These are phyloP conservation scores for Nothophytophthora sp. DNA, from an alignment of 352 stramenopile genomes.

Conservation along the genomic window DNA sequence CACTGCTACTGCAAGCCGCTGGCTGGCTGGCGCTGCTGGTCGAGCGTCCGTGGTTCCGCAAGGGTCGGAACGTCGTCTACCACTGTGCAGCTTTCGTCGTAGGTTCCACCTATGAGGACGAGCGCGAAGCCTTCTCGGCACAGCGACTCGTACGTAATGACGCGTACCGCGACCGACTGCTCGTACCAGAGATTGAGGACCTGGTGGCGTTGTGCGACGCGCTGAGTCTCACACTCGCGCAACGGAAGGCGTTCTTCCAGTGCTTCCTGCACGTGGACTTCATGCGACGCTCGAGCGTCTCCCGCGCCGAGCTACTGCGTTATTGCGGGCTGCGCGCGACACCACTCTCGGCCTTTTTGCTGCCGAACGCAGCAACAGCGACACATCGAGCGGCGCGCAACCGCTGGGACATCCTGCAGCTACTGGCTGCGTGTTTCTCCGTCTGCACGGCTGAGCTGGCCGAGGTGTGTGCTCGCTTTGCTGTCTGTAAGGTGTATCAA, in stretches of 20 bases:
- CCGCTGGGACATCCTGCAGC: slow-evolving; percentile 65
- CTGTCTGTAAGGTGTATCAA: not conserved
- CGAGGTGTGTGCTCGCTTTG: slow-evolving; percentile 15
- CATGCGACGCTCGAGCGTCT: slow-evolving; percentile 51
- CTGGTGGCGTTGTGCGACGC: slow-evolving; percentile 59
- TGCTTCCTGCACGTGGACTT: slow-evolving; percentile 67
- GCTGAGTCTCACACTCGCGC: slow-evolving; percentile 43
- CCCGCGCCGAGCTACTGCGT: slow-evolving; percentile 50
- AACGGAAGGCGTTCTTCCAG: slow-evolving; percentile 63
- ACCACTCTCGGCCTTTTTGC: slow-evolving; percentile 29
- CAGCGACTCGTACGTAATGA: slow-evolving; percentile 49
- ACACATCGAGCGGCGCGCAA: slow-evolving; percentile 36
- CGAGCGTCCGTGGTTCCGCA: slow-evolving; percentile 21
- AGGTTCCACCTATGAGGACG: slow-evolving; percentile 47
- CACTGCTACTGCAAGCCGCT: not conserved
- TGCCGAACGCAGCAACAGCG: slow-evolving; percentile 30
- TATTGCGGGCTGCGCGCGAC: slow-evolving; percentile 53
- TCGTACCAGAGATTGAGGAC: slow-evolving; percentile 58
- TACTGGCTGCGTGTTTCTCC: slow-evolving; percentile 55
- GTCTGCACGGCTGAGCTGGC: slow-evolving; percentile 48
- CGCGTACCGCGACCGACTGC: slow-evolving; percentile 60
- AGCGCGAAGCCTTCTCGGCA: slow-evolving; percentile 46
- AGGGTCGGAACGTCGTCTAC: slow-evolving; percentile 17
- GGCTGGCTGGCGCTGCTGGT: slow-evolving; percentile 3
- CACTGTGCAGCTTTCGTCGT: slow-evolving; percentile 38